These are phyloP conservation scores for Cubamyces sp. DNA, from an alignment of 768 basidiomycete species.

Conservation along the genomic window DNA sequence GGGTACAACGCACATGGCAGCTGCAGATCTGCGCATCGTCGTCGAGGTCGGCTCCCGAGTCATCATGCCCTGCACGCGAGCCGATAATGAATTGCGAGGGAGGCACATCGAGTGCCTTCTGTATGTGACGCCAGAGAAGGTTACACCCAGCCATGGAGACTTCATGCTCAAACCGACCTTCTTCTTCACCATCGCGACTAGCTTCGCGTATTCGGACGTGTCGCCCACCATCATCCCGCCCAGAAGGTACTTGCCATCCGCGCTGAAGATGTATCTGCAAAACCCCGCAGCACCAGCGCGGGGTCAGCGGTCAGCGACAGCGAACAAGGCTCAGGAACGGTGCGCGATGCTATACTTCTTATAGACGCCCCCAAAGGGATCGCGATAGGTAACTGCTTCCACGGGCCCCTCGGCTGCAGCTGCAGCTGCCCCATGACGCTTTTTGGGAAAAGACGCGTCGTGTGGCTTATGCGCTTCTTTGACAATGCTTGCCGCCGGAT, in stretches of 20 bases:
- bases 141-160: background rate
- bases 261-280: slow-evolving; percentile 63
- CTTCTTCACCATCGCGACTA: slow-evolving; percentile 73
- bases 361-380: slow-evolving; percentile 73
- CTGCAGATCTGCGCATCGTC: slow-evolving; percentile 75
- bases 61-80: slow-evolving; percentile 50
- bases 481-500: background rate
- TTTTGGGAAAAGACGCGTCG: slow-evolving; percentile 31
- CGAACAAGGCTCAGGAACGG: background rate
- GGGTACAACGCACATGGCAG: slow-evolving; percentile 51
- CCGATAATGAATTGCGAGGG: slow-evolving; percentile 73
- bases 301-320: background rate
- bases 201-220: slow-evolving; percentile 66
- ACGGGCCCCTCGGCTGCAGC: slow-evolving; percentile 45
- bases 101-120: slow-evolving; percentile 68
- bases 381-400: slow-evolving; percentile 67
- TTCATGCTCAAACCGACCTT: slow-evolving; percentile 42
- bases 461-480: slow-evolving; percentile 3
- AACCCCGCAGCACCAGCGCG: background rate
- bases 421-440: slow-evolving; percentile 26
- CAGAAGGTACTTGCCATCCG: slow-evolving; percentile 70
- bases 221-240: slow-evolving; percentile 87
- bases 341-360: slow-evolving; percentile 53
- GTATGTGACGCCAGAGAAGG: slow-evolving; percentile 4
- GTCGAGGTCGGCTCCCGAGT: slow-evolving; percentile 67